Base-by-base conservation (phyloP, 2,329 filamentous ascomycete species). In the Mariannaea sp. region DNA sequence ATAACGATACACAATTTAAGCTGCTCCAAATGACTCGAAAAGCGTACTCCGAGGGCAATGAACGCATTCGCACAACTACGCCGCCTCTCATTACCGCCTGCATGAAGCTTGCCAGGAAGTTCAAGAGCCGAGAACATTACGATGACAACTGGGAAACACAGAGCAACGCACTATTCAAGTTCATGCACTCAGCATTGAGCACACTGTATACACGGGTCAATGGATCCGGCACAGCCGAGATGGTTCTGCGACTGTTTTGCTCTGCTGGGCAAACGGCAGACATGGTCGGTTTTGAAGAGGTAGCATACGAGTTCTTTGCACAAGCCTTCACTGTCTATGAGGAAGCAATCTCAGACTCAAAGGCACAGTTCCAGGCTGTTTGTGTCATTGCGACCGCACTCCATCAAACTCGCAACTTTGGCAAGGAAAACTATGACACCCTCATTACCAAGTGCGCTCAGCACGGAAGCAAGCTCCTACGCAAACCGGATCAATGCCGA, bases 281-380 rank as follows among this genome's bases (percentile, higher is more conserved):
- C 65, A 87, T 94, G 72, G 90, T 86, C 9, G 89, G 89, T 2
- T 95, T 96, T 63, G 93, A 99, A 70, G 94, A 99, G 74, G 91
- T 96, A 35, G 89, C 92, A 9, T 99, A 99, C 71, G 94, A 99
- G 70, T 99, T 95, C 77, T 97, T 97, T 65, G 94, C 94, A 0
- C 94, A 99, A 72, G 93, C 94, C 0, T 99, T 99, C 66, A 97
- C 93, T 0, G 91, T 97, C 7, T 99, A 99, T 69, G 94, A 99
- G 70, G 94, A 99, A 72, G 88, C 91, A 0, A 89, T 99, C 59
- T 94, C 91, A 57, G 95, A 99, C 71, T 96, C 92, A 13, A 88
- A 95, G 71, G 93, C 92, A 12, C 94, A 99, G 71, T 99, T 97
- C 78, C 94, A 99, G 75, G 93, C 94, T 1, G 94, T 99, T 1